Percentiles rank a stretch among this genome's conserved stretches.
Conservation (phyloP, 768 basidiomycete species). For the Gautieria morchelliformis region DNA sequence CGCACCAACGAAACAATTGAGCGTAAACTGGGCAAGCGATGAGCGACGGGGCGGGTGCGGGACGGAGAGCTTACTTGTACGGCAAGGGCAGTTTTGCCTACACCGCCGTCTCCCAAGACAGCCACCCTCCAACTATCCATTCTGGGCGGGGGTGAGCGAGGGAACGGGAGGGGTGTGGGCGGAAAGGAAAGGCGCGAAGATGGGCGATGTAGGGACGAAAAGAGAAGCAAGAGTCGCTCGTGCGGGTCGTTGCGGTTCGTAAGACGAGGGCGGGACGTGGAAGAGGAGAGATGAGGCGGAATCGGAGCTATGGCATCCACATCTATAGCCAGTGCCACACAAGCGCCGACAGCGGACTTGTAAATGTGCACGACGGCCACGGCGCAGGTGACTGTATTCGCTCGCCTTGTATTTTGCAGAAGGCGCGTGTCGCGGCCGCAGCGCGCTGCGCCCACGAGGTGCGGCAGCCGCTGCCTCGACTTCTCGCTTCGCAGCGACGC, state of each 20-base stretch:
- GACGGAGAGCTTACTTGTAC: constrained; percentile 64
- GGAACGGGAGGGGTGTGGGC: background rate
- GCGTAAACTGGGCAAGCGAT: constrained; percentile 58
- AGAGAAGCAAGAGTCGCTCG: background rate
- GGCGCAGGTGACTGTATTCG: background rate
- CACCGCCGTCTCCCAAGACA: constrained; percentile 93
- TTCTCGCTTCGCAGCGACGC: too few relatives aligned
- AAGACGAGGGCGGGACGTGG: background rate
- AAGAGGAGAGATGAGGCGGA: constrained; percentile 7
- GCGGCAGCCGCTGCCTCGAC: too few relatives aligned
- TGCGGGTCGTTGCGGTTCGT: constrained; percentile 6
- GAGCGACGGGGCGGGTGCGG: background rate
- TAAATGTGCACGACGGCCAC: background rate
- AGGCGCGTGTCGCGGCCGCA: too few relatives aligned
- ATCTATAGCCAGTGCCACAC: background rate
- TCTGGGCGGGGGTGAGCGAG: background rate
- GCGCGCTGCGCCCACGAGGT: too few relatives aligned
- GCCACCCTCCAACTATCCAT: constrained; percentile 97
- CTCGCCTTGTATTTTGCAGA: too few relatives aligned
- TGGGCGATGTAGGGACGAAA: background rate
- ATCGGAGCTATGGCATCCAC: constrained; percentile 5
- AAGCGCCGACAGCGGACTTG: constrained; percentile 2
- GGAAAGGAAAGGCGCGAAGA: background rate
- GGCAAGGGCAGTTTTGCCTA: constrained; percentile 93
- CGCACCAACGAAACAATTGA: constrained; percentile 94